Conservation (phyloP, 2,329 filamentous ascomycete genomes). For the Botryotinia globosa region DNA sequence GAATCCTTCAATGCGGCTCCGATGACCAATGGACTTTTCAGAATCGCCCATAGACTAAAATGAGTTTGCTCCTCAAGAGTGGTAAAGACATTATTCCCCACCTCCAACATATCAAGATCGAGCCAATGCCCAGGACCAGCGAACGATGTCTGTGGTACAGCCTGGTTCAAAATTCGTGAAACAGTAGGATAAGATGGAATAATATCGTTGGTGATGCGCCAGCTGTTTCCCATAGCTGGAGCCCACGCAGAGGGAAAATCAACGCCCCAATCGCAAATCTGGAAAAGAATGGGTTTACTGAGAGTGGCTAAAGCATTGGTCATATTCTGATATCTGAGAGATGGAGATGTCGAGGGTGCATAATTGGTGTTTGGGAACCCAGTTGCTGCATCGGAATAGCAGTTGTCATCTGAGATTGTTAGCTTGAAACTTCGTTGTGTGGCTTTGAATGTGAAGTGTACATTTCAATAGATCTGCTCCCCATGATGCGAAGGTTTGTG, state of each 20-base stretch:
- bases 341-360: conserved; percentile 38
- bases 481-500: conserved; percentile 34
- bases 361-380: conserved; percentile 41
- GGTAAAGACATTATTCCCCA: conserved; percentile 42
- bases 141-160: conserved; percentile 41
- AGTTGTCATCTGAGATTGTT: conserved; percentile 38
- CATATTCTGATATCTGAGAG: conserved; percentile 40
- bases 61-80: conserved; percentile 43
- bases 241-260: conserved; percentile 44
- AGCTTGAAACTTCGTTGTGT: conserved; percentile 20
- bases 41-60: conserved; percentile 44
- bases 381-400: conserved; percentile 39
- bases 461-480: conserved; percentile 46
- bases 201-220: conserved; percentile 45
- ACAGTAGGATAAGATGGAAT: conserved; percentile 42
- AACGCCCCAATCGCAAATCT: conserved; percentile 45
- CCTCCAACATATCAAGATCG: conserved; percentile 45
- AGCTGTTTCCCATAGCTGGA: conserved; percentile 40
- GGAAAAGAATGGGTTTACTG: conserved; percentile 39
- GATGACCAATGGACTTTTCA: conserved; percentile 38
- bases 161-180: conserved; percentile 44
- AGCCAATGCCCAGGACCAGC: conserved; percentile 42
- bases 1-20: conserved; percentile 33
- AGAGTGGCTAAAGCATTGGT: conserved; percentile 35
- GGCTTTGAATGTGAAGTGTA: conserved; percentile 12